Percentiles rank a stretch among this genome's conserved stretches.
Conservation (phyloP, 2,329 filamentous ascomycete species). For the Alternaria rosae region DNA sequence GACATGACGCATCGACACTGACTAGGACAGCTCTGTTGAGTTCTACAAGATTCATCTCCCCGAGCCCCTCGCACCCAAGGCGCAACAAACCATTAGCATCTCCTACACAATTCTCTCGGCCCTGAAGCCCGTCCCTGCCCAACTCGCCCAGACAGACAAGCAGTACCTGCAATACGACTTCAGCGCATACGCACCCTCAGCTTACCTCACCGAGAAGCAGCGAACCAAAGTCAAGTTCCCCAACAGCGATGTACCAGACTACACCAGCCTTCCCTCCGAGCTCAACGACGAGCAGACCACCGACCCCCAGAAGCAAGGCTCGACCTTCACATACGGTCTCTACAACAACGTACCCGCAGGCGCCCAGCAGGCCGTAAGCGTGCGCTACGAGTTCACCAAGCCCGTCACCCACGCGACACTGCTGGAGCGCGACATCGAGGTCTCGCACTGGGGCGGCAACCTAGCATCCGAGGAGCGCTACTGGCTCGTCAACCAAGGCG, state of each 20-base stretch:
- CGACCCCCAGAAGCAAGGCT: slow-evolving; percentile 82
- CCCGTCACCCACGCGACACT: slow-evolving; percentile 80
- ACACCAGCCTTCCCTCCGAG: slow-evolving; percentile 72
- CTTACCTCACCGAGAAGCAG: slow-evolving; percentile 87
- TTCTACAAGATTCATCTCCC: slow-evolving; percentile 87
- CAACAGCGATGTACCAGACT: slow-evolving; percentile 80
- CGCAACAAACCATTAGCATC: slow-evolving; percentile 86
- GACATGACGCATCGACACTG: not conserved
- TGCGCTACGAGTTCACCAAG: slow-evolving; percentile 96
- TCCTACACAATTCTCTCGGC: slow-evolving; percentile 81
- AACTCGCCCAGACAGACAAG: slow-evolving; percentile 82
- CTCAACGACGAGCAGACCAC: slow-evolving; percentile 66
- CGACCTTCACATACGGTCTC: slow-evolving; percentile 87
- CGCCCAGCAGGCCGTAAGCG: slow-evolving; percentile 72
- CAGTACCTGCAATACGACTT: slow-evolving; percentile 89
- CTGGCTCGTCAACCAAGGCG: slow-evolving; percentile 84
- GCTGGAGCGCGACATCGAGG: slow-evolving; percentile 89
- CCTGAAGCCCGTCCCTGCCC: slow-evolving; percentile 79
- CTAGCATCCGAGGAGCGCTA: slow-evolving; percentile 94
- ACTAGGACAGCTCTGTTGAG: slow-evolving; percentile 55
- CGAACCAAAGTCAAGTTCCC: slow-evolving; percentile 97
- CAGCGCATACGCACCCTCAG: slow-evolving; percentile 82
- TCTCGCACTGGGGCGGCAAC: slow-evolving; percentile 98
- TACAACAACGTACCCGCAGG: slow-evolving; percentile 85
- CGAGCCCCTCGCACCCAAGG: slow-evolving; percentile 74